Evolutionary conservation across 805 yeast genomes (phyloP), one percentile per base, ranked within the genome.

Genomic region (Saccharomycopsis vini): DNA sequence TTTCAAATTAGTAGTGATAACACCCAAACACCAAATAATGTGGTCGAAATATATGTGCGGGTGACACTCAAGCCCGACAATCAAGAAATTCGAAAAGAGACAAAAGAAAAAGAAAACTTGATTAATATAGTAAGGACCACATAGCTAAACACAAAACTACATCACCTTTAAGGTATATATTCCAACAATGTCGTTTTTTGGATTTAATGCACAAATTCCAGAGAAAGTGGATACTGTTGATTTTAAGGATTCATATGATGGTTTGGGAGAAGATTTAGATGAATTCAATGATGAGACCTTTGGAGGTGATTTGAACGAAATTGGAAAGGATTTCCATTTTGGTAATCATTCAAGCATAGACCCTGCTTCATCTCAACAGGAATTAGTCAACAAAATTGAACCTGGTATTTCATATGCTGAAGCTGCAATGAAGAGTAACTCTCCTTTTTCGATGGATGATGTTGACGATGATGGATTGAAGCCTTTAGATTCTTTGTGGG

Each of bases 231-330:
- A 47, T 9, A 63, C 73, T 7, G 69, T 75, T 58, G 88, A 84
- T 58, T 87, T 86, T 58, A 94, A 87, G 55, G 94, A 87, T 28
- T 79, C 90, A 16, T 84, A 83, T 60, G 84, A 78, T 44, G 89
- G 90, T 2, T 69, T 81, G 44, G 94, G 86, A 4, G 84, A 77
- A n/a, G 50, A 62, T 53, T 84, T 77, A 45, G 95, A 86, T 57
- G 92, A 82, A 31, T 69, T 81, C 52, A 84, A 85, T 57, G 84
- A 77, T 50, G 88, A 80, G 56, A 85, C 94, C 0, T 85, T 85
- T 62, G 94, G 92, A 22, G 66, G 62, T 33, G 68, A 64, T 37
- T 68, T 67, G 23, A 60, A 66, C 6, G 32, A 30, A 1, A 68
- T 77, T 42, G 76, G 79, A 26, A 71, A 73, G 51, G 85, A 82